Evolutionary conservation across 1,139 yeast species (phyloP).

Genomic region (Pneumocystis wakefieldiae): DNA sequence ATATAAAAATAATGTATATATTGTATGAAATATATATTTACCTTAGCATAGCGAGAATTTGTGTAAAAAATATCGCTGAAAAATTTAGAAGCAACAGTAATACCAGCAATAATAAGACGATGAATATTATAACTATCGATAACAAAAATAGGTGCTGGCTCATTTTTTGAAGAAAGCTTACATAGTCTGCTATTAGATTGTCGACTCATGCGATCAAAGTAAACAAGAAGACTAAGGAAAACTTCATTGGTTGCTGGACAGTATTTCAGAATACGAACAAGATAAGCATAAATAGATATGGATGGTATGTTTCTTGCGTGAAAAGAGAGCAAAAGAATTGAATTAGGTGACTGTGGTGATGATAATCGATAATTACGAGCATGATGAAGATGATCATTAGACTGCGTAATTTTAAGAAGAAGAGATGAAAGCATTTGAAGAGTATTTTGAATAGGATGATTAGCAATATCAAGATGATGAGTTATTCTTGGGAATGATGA

Average conservation of each 20-base stretch:
- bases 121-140: constrained; percentile 95
- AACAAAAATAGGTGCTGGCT: constrained; percentile 49
- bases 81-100: constrained; percentile 89
- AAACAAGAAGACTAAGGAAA: constrained; percentile 72
- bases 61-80: constrained; percentile 93
- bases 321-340: constrained; percentile 68
- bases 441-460: constrained; percentile 67
- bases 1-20: neutral
- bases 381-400: constrained; percentile 48
- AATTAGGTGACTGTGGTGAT: constrained; percentile 29
- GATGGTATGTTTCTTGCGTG: constrained; percentile 95
- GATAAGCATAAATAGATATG: constrained; percentile 74
- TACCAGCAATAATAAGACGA: constrained; percentile 85
- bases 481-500: neutral
- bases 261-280: constrained; percentile 78
- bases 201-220: constrained; percentile 62
- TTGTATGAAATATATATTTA: constrained; percentile 20
- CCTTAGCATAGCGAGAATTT: constrained; percentile 90
- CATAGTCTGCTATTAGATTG: constrained; percentile 12
- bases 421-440: constrained; percentile 73
- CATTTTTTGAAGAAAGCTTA: constrained; percentile 6
- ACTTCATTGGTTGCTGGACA: constrained; percentile 98
- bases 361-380: constrained; percentile 16
- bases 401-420: constrained; percentile 71
- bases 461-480: constrained; percentile 49